Percentiles rank a stretch among this genome's conserved stretches.
Evolutionary conservation across 1,284 basidiomycete species (phyloP).

Genomic region (Moniliophthora roreri): DNA sequence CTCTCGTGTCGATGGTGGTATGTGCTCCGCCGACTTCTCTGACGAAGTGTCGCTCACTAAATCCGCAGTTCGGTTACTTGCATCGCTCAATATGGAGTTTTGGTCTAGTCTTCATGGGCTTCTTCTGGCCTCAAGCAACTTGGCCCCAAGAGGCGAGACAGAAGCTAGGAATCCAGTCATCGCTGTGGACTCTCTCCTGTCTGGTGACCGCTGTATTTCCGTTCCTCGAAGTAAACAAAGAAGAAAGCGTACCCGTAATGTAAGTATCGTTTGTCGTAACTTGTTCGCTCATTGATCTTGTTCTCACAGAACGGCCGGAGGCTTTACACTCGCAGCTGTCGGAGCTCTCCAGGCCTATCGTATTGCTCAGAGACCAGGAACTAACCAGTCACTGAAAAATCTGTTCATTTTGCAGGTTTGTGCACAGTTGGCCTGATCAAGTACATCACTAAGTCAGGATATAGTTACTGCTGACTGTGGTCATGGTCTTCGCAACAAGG

Average conservation of each 20-base stretch:
- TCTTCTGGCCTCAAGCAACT: slow-evolving; percentile 62
- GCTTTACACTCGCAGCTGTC: slow-evolving; percentile 23
- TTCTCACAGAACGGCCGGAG: slow-evolving; percentile 29
- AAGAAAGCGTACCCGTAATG: slow-evolving; percentile 65
- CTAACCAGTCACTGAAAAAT: not conserved
- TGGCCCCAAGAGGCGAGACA: slow-evolving; percentile 40
- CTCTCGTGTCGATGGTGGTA: slow-evolving; percentile 74
- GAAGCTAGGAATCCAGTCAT: slow-evolving; percentile 29
- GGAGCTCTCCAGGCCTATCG: slow-evolving; percentile 10
- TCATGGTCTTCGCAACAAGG: slow-evolving; percentile 54
- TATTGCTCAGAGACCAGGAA: not conserved
- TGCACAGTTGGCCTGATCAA: not conserved
- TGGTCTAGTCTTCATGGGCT: slow-evolving; percentile 64
- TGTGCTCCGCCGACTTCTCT: slow-evolving; percentile 25
- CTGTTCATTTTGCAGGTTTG: slow-evolving; percentile 37
- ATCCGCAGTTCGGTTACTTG: slow-evolving; percentile 62
- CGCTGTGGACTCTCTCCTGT: slow-evolving; percentile 57
- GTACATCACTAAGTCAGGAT: slow-evolving; percentile 4
- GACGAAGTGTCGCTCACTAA: too few species aligned
- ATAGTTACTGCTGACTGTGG: slow-evolving; percentile 34
- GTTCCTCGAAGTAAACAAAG: slow-evolving; percentile 71
- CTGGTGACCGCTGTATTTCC: slow-evolving; percentile 67
- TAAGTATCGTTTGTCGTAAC: slow-evolving; percentile 33
- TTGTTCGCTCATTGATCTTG: not conserved
- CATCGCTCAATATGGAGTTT: slow-evolving; percentile 73